phyloP scores from a whole-genome alignment of 1,284 basidiomycete species.

The Ceratobasidium sp. region DNA sequence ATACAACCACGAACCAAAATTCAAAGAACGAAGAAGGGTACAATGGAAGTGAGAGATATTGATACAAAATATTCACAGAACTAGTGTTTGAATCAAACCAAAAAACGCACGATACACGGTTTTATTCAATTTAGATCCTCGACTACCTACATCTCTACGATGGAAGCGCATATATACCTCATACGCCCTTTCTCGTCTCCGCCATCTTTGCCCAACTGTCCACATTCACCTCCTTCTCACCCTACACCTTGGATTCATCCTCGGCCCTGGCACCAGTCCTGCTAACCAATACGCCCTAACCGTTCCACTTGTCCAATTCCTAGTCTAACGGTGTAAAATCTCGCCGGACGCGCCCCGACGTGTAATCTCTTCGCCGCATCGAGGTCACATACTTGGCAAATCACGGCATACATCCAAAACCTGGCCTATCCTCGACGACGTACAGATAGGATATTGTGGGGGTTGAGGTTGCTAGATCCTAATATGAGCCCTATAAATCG shows the following conservation, averaged over 20 bases:
- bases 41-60: no score
- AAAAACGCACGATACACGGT: no score
- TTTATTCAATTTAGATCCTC: not conserved
- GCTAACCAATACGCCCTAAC: constrained; percentile 18
- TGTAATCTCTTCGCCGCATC: constrained; percentile 1
- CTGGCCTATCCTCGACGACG: constrained; percentile 4
- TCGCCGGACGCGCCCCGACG: not conserved
- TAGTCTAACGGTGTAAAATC: not conserved
- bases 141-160: not conserved
- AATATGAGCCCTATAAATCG: constrained; percentile 21
- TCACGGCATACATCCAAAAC: constrained; percentile 26
- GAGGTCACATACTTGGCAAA: constrained; percentile 24
- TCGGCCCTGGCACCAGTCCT: not conserved
- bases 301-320: constrained; percentile 30
- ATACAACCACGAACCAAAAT: no score
- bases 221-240: not conserved
- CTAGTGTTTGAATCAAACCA: no score
- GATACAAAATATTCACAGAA: no score
- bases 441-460: not conserved
- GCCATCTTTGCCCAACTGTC: not conserved
- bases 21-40: no score
- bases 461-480: constrained; percentile 9
- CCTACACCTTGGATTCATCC: no score
- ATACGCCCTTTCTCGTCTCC: no score
- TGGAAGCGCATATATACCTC: not conserved